These are phyloP conservation scores for Mycena haematopus DNA, from an alignment of 768 basidiomycete species.

Conservation along the genomic window DNA sequence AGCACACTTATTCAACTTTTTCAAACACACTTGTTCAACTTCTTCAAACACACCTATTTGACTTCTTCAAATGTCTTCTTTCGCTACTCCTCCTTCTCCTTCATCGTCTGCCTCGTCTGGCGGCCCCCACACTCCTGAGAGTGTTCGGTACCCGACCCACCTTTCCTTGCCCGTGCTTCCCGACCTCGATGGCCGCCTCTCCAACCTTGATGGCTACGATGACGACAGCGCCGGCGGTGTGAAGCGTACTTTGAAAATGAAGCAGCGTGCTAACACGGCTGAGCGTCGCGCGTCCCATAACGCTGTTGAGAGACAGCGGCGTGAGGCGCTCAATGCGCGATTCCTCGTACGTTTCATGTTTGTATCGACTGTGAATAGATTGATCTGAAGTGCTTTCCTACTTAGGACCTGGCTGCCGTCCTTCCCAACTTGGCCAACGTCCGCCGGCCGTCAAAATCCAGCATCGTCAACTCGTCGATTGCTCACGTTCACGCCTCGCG, in stretches of 20 bases:
- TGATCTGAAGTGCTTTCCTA: slow-evolving; percentile 33
- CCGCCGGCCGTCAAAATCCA: slow-evolving; percentile 77
- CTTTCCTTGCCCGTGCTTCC: slow-evolving; percentile 28
- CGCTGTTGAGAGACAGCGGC: slow-evolving; percentile 75
- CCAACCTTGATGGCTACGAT: slow-evolving; percentile 28
- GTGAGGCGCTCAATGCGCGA: slow-evolving; percentile 76
- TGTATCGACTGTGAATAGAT: background rate
- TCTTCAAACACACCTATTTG: slow-evolving; percentile 8
- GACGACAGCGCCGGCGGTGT: slow-evolving; percentile 26
- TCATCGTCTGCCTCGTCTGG: slow-evolving; percentile 32
- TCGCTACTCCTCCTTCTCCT: slow-evolving; percentile 29
- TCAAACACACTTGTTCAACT: no score
- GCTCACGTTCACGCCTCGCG: slow-evolving; percentile 65
- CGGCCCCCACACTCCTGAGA: slow-evolving; percentile 25
- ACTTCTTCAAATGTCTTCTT: slow-evolving; percentile 28
- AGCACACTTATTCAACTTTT: background rate
- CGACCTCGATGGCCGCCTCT: slow-evolving; percentile 26
- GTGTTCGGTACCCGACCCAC: slow-evolving; percentile 19
- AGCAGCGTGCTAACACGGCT: slow-evolving; percentile 70
- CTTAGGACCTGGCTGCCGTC: slow-evolving; percentile 69
- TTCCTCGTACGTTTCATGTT: slow-evolving; percentile 51
- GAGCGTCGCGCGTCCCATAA: slow-evolving; percentile 83
- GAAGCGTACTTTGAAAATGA: slow-evolving; percentile 31
- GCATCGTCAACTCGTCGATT: slow-evolving; percentile 82
- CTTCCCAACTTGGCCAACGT: slow-evolving; percentile 72